A percentile compares a stretch with the other conserved stretches of the same genome.
phyloP scores from a whole-genome alignment of 1,284 basidiomycete genomes.

The Apiotrichum domesticum region DNA sequence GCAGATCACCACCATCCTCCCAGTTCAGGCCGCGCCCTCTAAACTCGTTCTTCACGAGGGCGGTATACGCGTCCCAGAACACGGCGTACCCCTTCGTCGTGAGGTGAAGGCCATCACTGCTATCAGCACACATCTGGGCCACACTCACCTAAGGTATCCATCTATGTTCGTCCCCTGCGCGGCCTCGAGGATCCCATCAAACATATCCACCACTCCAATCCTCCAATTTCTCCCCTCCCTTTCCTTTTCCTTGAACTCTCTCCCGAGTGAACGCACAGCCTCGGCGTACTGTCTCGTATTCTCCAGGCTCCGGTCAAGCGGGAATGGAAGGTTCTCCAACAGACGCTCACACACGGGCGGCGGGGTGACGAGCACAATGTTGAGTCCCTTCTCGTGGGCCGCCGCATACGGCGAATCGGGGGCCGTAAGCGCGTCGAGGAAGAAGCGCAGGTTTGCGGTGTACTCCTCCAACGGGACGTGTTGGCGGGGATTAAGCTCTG shows the following conservation, averaged over 20 bases:
- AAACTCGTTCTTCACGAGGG: slow-evolving; percentile 56
- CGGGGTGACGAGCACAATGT: slow-evolving; percentile 70
- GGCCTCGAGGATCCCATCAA: slow-evolving; percentile 54
- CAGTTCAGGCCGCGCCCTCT: slow-evolving; percentile 33
- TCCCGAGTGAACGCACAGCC: slow-evolving; percentile 59
- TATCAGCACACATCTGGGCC: neutral
- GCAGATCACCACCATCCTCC: slow-evolving; percentile 26
- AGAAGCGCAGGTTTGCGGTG: slow-evolving; percentile 21
- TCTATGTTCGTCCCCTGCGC: slow-evolving; percentile 49
- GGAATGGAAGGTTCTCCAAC: slow-evolving; percentile 1
- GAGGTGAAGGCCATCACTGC: slow-evolving; percentile 69
- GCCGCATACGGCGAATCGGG: slow-evolving; percentile 16
- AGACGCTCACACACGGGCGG: slow-evolving; percentile 66
- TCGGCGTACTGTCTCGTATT: slow-evolving; percentile 60
- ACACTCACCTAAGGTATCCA: slow-evolving; percentile 22
- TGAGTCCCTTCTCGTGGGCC: slow-evolving; percentile 17
- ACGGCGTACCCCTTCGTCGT: slow-evolving; percentile 65
- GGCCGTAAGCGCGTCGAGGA: slow-evolving; percentile 22
- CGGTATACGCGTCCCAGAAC: slow-evolving; percentile 59
- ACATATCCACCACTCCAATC: slow-evolving; percentile 63
- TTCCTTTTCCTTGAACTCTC: slow-evolving; percentile 43
- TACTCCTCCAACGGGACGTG: slow-evolving; percentile 23
- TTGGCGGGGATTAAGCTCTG: neutral
- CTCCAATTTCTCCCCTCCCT: slow-evolving; percentile 9
- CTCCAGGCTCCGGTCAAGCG: slow-evolving; percentile 51